phyloP scores from a whole-genome alignment of 345 rosid species.

The Dipteronia sinensis region DNA sequence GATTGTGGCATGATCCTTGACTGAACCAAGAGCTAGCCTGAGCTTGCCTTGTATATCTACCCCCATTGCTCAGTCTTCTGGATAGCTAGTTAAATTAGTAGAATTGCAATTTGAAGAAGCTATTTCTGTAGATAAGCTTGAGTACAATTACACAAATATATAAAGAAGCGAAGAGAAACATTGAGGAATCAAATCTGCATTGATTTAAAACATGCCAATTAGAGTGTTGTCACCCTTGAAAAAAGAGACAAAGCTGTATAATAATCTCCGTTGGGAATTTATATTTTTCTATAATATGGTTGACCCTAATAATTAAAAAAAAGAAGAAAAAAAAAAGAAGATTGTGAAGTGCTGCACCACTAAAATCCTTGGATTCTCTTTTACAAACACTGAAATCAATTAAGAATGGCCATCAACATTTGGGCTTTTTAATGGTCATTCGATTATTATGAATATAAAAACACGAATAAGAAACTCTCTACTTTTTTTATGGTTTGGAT shows the following conservation, averaged over 20 bases:
- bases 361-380: conserved; percentile 37
- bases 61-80: conserved; percentile 39
- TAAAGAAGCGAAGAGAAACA: conserved; percentile 6
- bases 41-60: conserved; percentile 58
- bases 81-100: not conserved
- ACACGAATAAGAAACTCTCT: not conserved
- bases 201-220: conserved; percentile 12
- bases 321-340: no score
- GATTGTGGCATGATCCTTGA: conserved; percentile 80
- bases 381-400: conserved; percentile 20
- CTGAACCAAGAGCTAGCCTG: conserved; percentile 55
- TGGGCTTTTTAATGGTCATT: conserved; percentile 8
- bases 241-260: not conserved
- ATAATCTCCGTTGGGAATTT: conserved; percentile 13
- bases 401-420: conserved; percentile 8
- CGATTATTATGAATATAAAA: conserved; percentile 16
- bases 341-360: conserved; percentile 26
- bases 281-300: not conserved
- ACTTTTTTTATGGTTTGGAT: conserved; percentile 34
- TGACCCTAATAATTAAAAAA: not conserved
- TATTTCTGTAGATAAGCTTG: conserved; percentile 17
- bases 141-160: conserved; percentile 18
- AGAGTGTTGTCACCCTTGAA: conserved; percentile 3
- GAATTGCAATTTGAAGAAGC: not conserved
- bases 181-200: conserved; percentile 29